These are phyloP conservation scores for Xylariaceae sp. DNA, from an alignment of 2,329 filamentous ascomycete species.

Conservation along the genomic window DNA sequence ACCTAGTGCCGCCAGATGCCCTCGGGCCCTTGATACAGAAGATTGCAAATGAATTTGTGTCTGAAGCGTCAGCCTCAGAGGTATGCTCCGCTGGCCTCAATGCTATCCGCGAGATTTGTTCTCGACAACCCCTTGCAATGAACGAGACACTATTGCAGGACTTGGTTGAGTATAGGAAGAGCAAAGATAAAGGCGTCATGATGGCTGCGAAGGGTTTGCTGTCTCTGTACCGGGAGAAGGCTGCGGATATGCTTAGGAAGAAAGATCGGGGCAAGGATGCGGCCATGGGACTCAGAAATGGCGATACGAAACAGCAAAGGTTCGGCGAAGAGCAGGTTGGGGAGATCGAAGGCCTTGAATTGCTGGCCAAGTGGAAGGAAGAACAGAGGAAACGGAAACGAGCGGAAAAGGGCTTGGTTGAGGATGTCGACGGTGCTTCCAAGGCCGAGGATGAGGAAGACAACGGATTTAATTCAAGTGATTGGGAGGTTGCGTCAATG, in stretches of 20 bases:
- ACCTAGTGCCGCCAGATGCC: slow-evolving; percentile 87
- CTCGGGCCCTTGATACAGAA: slow-evolving; percentile 90
- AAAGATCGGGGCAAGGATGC: slow-evolving; percentile 91
- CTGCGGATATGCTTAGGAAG: slow-evolving; percentile 85
- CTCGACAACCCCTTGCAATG: slow-evolving; percentile 93
- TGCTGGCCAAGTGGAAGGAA: slow-evolving; percentile 91
- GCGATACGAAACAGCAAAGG: slow-evolving; percentile 73
- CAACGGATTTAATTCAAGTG: slow-evolving; percentile 55
- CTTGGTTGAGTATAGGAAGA: slow-evolving; percentile 92
- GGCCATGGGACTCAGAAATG: slow-evolving; percentile 76
- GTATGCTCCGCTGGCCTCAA: slow-evolving; percentile 92
- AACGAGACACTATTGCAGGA: slow-evolving; percentile 94
- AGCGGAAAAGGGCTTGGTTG: slow-evolving; percentile 68
- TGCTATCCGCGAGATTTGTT: slow-evolving; percentile 91
- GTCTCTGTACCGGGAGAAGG: slow-evolving; percentile 88
- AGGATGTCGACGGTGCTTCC: slow-evolving; percentile 62
- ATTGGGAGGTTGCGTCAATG: slow-evolving; percentile 64
- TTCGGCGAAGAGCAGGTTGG: slow-evolving; percentile 83
- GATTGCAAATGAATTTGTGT: slow-evolving; percentile 98
- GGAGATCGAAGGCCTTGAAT: slow-evolving; percentile 87
- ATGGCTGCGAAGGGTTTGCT: slow-evolving; percentile 96
- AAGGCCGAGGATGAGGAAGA: slow-evolving; percentile 64
- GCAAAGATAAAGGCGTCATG: slow-evolving; percentile 98
- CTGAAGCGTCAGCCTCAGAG: slow-evolving; percentile 87
- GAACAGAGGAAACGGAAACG: slow-evolving; percentile 79